Evolutionary conservation across 108 stramenopile species (phyloP).

Genomic region (Cyclotella sp.): DNA sequence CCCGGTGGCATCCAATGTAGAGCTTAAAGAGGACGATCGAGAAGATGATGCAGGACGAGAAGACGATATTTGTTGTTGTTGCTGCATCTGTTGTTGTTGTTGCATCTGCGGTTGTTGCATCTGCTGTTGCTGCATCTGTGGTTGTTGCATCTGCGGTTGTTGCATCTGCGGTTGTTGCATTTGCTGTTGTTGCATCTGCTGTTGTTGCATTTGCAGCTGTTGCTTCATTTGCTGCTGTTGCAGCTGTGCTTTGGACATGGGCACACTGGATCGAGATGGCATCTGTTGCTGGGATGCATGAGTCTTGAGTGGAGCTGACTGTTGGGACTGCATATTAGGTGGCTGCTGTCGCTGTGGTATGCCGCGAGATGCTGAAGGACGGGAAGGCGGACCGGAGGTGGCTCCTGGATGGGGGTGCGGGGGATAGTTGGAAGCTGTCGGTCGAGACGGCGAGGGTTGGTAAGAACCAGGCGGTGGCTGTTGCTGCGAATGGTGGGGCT

Average conservation of each 20-base stretch:
- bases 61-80: too few species aligned
- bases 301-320: background rate
- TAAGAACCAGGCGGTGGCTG: conserved; percentile 5
- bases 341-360: conserved; percentile 23
- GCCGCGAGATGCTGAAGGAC: background rate
- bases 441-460: background rate
- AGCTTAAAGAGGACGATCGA: background rate
- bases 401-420: background rate
- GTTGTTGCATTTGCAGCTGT: conserved; percentile 26
- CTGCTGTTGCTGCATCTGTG: conserved; percentile 25
- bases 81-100: too few species aligned
- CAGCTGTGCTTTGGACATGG: background rate
- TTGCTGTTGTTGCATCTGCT: conserved; percentile 22
- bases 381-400: background rate
- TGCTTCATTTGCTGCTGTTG: conserved; percentile 22
- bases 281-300: too few species aligned
- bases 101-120: too few species aligned
- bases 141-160: too few species aligned
- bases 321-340: background rate
- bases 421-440: background rate
- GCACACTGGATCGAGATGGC: background rate
- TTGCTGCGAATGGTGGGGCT: conserved; percentile 15
- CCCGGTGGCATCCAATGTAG: background rate
- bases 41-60: background rate
- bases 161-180: conserved; percentile 17